Conservation (phyloP, 2,329 filamentous ascomycete genomes). For the Amphichorda felina region DNA sequence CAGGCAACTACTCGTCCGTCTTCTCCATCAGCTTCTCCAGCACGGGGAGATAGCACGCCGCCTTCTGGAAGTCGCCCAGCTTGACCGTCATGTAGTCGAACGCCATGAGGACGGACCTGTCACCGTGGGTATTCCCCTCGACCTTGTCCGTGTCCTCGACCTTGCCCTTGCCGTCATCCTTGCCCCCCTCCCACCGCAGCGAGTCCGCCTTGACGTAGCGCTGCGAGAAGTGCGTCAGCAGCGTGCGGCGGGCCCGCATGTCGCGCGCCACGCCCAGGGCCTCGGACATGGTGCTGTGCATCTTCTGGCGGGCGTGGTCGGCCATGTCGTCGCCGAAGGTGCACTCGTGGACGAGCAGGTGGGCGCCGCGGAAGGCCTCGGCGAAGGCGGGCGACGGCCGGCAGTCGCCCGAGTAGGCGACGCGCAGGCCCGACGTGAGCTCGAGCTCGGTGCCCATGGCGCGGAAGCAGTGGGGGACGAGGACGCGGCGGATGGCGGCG, state of each 20-base stretch:
- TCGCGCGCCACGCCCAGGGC: constrained; percentile 63
- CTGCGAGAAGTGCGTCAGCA: constrained; percentile 93
- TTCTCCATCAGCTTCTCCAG: constrained; percentile 36
- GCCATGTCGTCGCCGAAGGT: constrained; percentile 83
- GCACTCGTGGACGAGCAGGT: constrained; percentile 86
- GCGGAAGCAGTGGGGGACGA: constrained; percentile 68
- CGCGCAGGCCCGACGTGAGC: constrained; percentile 68
- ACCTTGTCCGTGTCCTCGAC: neutral
- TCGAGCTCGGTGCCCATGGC: constrained; percentile 68
- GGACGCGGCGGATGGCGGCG: constrained; percentile 50
- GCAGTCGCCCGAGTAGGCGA: constrained; percentile 92
- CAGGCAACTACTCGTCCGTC: neutral
- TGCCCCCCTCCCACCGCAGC: constrained; percentile 13
- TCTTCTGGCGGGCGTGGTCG: constrained; percentile 74
- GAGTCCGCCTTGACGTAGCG: constrained; percentile 61
- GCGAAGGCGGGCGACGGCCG: constrained; percentile 64
- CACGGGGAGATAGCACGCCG: constrained; percentile 50
- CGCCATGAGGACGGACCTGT: constrained; percentile 48
- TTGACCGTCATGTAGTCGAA: constrained; percentile 71
- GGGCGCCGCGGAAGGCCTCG: constrained; percentile 58
- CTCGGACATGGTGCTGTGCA: constrained; percentile 80
- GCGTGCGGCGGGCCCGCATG: constrained; percentile 70
- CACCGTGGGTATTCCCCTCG: neutral
- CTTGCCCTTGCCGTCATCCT: neutral
- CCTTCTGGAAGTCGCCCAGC: constrained; percentile 56